Percentiles rank a stretch among this genome's conserved stretches.
Conservation (phyloP, 768 basidiomycete genomes). For the Dioszegia aurantiaca region DNA sequence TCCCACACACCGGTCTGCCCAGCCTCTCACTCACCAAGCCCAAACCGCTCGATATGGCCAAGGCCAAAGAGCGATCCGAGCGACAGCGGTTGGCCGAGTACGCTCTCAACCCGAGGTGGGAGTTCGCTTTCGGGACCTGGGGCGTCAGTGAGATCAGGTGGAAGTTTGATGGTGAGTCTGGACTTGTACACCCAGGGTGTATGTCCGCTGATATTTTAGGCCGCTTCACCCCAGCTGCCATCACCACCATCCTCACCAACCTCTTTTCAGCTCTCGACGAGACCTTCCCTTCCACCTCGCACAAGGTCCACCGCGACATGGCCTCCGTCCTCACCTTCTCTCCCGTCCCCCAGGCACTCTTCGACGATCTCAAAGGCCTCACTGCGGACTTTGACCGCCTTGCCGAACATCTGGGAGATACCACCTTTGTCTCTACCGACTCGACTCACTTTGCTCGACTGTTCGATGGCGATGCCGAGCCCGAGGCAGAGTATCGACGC, state of each 20-base stretch:
- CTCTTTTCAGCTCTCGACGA: slow-evolving; percentile 29
- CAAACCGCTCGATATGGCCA: slow-evolving; percentile 25
- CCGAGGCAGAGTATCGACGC: slow-evolving; percentile 12
- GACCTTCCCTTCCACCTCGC: slow-evolving; percentile 28
- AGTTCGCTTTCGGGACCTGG: slow-evolving; percentile 44
- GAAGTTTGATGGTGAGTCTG: slow-evolving; percentile 39
- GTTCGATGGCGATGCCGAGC: slow-evolving; percentile 7
- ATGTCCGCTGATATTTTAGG: slow-evolving; percentile 21
- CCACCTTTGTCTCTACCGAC: slow-evolving; percentile 26
- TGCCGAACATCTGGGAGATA: slow-evolving; percentile 28
- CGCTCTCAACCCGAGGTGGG: slow-evolving; percentile 38
- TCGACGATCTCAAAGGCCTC: slow-evolving; percentile 23
- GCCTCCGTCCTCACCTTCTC: slow-evolving; percentile 34
- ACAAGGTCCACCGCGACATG: slow-evolving; percentile 21
- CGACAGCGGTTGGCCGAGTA: slow-evolving; percentile 38
- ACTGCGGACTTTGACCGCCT: slow-evolving; percentile 21
- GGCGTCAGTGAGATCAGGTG: slow-evolving; percentile 33
- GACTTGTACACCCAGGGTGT: not conserved
- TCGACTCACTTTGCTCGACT: slow-evolving; percentile 12
- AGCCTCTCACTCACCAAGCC: slow-evolving; percentile 39
- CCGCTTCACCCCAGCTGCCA: slow-evolving; percentile 41
- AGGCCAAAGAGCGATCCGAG: slow-evolving; percentile 28
- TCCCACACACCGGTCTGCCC: slow-evolving; percentile 27
- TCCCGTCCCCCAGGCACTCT: slow-evolving; percentile 25
- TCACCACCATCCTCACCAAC: slow-evolving; percentile 31